Conservation (phyloP, 768 basidiomycete genomes). For the Trametes meyenii region DNA sequence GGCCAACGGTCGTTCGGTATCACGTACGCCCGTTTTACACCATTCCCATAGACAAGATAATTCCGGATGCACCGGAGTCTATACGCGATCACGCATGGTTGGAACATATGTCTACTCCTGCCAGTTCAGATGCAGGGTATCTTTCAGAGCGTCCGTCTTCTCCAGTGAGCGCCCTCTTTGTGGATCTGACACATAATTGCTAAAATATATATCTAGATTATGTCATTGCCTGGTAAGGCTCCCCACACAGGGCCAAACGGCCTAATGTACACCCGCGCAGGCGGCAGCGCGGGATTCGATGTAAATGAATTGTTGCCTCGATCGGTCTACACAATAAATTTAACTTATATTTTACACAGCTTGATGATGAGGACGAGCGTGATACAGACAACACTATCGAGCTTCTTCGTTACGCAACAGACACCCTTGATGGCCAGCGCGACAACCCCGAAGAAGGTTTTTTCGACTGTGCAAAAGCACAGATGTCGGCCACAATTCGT, state of each 20-base stretch:
- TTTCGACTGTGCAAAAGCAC: too few relatives aligned
- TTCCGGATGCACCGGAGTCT: background rate
- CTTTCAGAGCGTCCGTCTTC: background rate
- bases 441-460: too few relatives aligned
- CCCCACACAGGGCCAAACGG: slow-evolving; percentile 12
- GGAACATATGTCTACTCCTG: background rate
- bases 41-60: slow-evolving; percentile 5
- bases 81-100: slow-evolving; percentile 2
- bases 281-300: too few relatives aligned
- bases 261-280: too few relatives aligned
- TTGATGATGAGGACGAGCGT: too few relatives aligned
- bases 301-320: too few relatives aligned
- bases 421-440: too few relatives aligned
- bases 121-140: background rate
- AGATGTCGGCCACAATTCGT: too few relatives aligned
- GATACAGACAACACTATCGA: too few relatives aligned
- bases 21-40: slow-evolving; percentile 21
- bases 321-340: too few relatives aligned
- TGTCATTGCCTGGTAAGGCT: slow-evolving; percentile 12
- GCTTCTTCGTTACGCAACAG: too few relatives aligned
- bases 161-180: background rate
- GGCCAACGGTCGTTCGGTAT: background rate
- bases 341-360: too few relatives aligned
- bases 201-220: background rate
- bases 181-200: background rate